A percentile compares a stretch with the other conserved stretches of the same genome.
Evolutionary conservation across 306 rosid genomes (phyloP).

Genomic region (Vigna mungo): DNA sequence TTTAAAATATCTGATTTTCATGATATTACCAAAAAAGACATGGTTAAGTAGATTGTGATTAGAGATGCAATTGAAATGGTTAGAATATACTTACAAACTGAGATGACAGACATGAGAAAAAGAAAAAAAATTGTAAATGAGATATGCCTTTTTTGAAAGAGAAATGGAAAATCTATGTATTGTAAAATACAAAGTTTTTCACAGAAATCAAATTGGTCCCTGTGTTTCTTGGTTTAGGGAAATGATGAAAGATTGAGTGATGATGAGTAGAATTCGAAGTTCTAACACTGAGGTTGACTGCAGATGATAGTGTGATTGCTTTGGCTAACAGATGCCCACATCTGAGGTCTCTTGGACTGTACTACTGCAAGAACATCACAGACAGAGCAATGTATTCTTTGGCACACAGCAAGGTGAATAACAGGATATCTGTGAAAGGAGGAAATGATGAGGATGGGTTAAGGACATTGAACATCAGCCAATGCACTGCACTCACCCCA

Average conservation of each 20-base stretch:
- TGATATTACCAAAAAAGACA: neutral
- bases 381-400: constrained; percentile 94
- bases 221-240: neutral
- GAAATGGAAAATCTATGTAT: neutral
- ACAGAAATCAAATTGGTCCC: neutral
- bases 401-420: constrained; percentile 79
- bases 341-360: constrained; percentile 85
- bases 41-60: too few species aligned
- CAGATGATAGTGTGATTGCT: constrained; percentile 97
- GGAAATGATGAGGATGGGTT: constrained; percentile 79
- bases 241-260: too few species aligned
- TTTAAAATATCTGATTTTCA: constrained; percentile 13
- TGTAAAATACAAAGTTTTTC: neutral
- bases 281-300: constrained; percentile 35
- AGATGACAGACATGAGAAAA: neutral
- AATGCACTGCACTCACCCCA: constrained; percentile 96
- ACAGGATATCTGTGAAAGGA: constrained; percentile 66
- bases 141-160: neutral
- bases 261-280: neutral
- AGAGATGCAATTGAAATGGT: neutral
- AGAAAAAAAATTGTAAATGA: neutral
- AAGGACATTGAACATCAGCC: constrained; percentile 87
- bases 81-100: too few species aligned
- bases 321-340: constrained; percentile 79
- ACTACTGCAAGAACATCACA: constrained; percentile 92